These are phyloP conservation scores for Abrus pulchellus DNA, from an alignment of 306 rosid genomes.

Conservation along the genomic window DNA sequence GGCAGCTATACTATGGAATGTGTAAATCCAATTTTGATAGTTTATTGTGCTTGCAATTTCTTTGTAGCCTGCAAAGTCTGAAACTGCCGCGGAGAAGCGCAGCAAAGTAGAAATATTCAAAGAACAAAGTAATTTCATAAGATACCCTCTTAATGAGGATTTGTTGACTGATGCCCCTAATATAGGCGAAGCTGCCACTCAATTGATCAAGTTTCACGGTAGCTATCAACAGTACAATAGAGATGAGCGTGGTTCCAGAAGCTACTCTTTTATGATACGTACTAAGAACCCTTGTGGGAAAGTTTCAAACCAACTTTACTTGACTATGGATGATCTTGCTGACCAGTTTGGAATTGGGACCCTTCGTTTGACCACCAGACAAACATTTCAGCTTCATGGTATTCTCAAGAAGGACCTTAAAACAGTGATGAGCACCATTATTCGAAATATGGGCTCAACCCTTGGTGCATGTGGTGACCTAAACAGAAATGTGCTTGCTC, in stretches of 20 bases:
- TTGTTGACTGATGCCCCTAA: slow-evolving; percentile 87
- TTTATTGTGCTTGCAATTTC: slow-evolving; percentile 22
- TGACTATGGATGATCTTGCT: slow-evolving; percentile 99
- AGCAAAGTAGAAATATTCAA: slow-evolving; percentile 96
- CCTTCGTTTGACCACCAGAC: slow-evolving; percentile 94
- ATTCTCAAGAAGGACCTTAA: slow-evolving; percentile 92
- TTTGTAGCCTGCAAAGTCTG: slow-evolving; percentile 72
- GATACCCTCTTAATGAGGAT: slow-evolving; percentile 96
- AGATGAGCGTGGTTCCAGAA: slow-evolving; percentile 86
- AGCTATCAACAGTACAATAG: slow-evolving; percentile 96
- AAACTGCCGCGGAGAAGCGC: slow-evolving; percentile 73
- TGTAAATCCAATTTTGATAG: background rate
- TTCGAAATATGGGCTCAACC: slow-evolving; percentile 86
- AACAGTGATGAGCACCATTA: slow-evolving; percentile 84
- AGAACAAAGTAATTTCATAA: slow-evolving; percentile 91
- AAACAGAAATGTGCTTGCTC: slow-evolving; percentile 97
- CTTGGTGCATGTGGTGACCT: slow-evolving; percentile 99
- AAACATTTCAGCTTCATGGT: slow-evolving; percentile 98
- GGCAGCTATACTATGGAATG: slow-evolving; percentile 1
- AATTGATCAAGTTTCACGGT: slow-evolving; percentile 94
- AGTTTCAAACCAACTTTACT: slow-evolving; percentile 85
- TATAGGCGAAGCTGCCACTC: slow-evolving; percentile 88
- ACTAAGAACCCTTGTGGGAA: slow-evolving; percentile 97
- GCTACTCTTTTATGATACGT: slow-evolving; percentile 95
- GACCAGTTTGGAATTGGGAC: slow-evolving; percentile 99